phyloP scores from a whole-genome alignment of 306 rosid species.

The Prunus campanulata region DNA sequence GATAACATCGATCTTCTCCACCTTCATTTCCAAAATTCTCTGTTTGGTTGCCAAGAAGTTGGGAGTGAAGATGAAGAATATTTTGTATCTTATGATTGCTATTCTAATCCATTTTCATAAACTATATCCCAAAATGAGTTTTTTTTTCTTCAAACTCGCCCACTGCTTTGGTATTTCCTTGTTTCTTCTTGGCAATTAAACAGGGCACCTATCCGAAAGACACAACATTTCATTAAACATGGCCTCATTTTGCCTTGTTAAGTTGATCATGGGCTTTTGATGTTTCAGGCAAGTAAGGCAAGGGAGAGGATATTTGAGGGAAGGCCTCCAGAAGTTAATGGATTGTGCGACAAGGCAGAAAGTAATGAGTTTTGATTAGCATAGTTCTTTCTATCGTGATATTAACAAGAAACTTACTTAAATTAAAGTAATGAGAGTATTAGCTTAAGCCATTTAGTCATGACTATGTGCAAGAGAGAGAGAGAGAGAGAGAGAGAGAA shows the following conservation, averaged over 20 bases:
- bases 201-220: background rate
- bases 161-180: background rate
- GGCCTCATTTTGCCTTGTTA: background rate
- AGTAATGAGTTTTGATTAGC: background rate
- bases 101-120: background rate
- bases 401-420: background rate
- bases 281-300: constrained; percentile 28
- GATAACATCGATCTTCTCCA: background rate
- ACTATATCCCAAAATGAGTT: background rate
- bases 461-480: background rate
- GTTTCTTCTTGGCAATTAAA: background rate
- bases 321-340: background rate
- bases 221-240: background rate
- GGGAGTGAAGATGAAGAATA: background rate
- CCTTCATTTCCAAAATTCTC: background rate
- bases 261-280: background rate
- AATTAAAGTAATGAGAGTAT: background rate
- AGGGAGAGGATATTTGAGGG: constrained; percentile 37
- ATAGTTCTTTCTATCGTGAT: background rate
- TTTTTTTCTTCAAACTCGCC: background rate
- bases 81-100: background rate
- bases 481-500: background rate
- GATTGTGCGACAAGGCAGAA: background rate
- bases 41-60: background rate
- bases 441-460: background rate